These are phyloP conservation scores for Fusarium irregulare DNA, from an alignment of 2,329 filamentous ascomycete species.

Conservation along the genomic window DNA sequence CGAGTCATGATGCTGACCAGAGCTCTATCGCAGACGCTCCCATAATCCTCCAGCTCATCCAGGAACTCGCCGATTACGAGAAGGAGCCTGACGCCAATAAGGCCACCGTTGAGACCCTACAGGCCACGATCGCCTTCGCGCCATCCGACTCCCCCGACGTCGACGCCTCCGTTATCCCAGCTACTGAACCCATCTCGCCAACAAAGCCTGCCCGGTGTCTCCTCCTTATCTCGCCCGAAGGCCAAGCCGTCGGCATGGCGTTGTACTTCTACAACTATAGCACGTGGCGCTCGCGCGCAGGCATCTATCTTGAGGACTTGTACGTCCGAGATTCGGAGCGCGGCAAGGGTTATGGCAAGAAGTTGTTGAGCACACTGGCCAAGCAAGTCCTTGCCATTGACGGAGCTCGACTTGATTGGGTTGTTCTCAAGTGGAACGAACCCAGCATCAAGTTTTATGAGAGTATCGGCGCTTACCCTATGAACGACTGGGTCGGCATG, in stretches of 20 bases:
- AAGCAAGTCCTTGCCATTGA: conserved; percentile 78
- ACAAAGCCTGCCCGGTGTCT: conserved; percentile 79
- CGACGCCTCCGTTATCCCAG: conserved; percentile 51
- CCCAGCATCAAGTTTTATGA: conserved; percentile 90
- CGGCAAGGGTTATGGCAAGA: conserved; percentile 82
- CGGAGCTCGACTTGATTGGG: conserved; percentile 87
- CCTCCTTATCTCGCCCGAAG: conserved; percentile 66
- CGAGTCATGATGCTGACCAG: conserved; percentile 21
- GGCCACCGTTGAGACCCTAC: conserved; percentile 80
- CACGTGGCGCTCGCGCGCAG: conserved; percentile 88
- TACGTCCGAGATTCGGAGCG: conserved; percentile 79
- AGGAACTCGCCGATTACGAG: conserved; percentile 89
- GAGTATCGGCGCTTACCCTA: conserved; percentile 72
- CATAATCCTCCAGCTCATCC: conserved; percentile 83
- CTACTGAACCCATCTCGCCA: conserved; percentile 66
- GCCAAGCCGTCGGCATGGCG: conserved; percentile 76
- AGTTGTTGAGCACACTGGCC: conserved; percentile 80
- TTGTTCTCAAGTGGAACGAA: conserved; percentile 92
- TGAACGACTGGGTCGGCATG: conserved; percentile 81
- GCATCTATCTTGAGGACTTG: conserved; percentile 95
- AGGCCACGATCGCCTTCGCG: conserved; percentile 82
- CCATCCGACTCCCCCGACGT: conserved; percentile 59
- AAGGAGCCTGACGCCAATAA: conserved; percentile 78
- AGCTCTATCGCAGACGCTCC: conserved; percentile 72
- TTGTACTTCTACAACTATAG: conserved; percentile 96